Percentiles rank a stretch among this genome's conserved stretches.
These are phyloP conservation scores for Noccaea caerulescens DNA, from an alignment of 345 rosid genomes.

Conservation along the genomic window DNA sequence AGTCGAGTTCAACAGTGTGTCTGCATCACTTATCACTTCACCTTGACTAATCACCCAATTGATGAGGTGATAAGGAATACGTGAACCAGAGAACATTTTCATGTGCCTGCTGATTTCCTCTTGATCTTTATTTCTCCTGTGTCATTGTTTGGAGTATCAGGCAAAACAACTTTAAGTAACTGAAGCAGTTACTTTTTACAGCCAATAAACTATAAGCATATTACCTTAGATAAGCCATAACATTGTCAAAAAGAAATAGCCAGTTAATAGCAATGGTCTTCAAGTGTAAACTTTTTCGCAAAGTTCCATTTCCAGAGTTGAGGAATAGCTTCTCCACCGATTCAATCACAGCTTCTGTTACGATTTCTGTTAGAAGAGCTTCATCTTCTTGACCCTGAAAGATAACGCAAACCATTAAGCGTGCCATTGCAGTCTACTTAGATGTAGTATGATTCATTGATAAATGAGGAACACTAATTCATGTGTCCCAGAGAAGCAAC, in stretches of 20 bases:
- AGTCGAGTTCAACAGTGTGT: constrained; percentile 45
- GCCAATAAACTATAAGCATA: constrained; percentile 29
- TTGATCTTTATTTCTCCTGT: constrained; percentile 59
- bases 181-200: not conserved
- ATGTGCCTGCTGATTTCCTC: constrained; percentile 49
- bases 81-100: constrained; percentile 56
- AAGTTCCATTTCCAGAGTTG: constrained; percentile 46
- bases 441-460: not conserved
- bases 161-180: constrained; percentile 11
- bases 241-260: constrained; percentile 60
- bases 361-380: constrained; percentile 48
- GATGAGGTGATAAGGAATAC: constrained; percentile 53
- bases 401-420: not conserved
- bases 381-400: constrained; percentile 63
- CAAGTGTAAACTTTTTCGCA: constrained; percentile 42
- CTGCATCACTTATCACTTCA: constrained; percentile 46
- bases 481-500: not conserved
- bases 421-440: not conserved
- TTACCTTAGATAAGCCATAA: constrained; percentile 53
- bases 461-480: not conserved
- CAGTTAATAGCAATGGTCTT: constrained; percentile 62
- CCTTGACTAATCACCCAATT: constrained; percentile 60
- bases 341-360: constrained; percentile 56
- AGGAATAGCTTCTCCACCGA: constrained; percentile 53
- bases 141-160: constrained; percentile 40